Evolutionary conservation across 805 yeast genomes (phyloP), one percentile per base, ranked within the genome.

Genomic region (Candida jianshihensis): DNA sequence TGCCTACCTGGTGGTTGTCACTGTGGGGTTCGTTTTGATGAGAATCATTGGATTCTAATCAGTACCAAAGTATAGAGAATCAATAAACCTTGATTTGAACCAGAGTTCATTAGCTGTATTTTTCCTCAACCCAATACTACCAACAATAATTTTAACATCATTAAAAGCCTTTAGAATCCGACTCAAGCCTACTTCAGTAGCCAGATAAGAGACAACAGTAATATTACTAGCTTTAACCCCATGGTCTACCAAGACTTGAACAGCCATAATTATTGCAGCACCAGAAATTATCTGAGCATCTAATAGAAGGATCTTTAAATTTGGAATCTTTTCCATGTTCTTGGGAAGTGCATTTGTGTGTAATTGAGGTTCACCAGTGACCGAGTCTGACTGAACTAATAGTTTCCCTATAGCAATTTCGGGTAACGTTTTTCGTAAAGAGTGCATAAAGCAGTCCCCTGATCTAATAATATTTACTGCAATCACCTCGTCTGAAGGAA

Each of bases 201-300:
- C 83, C 35, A 81, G 57, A 51, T 83, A 84, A 5, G 81, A 63
- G 11, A 87, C 77, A 36, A 88, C 66, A 2, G 79, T 71, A 17
- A 92, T 81, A 44, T 82, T 71, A 21, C 68, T 61, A 33, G 73
- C 70, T 8, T 56, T 48, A 17, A 86, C 80, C 6, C 80, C 82
- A 54, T 90, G 94, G 53, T 90, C 97, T 13, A 84, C 47, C 33
- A 90, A 62, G 4, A 90, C 88, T 49, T 87, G 92, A 31, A 86
- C 75, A 0, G 97, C 95, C 97, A 90, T 92, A 30, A 87, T 82
- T 2, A 89, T 80, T 1, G 95, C 95, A 0, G 96, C 95, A 2
- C 97, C 98, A 21, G 95, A 79, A 22, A 86, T 80, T 33, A 87
- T 68, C 55, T 90, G 96, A 0, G 95, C 86, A 53, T 90, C 97